Conservation (phyloP, 805 yeast species). For the Teunomyces funiuensis region DNA sequence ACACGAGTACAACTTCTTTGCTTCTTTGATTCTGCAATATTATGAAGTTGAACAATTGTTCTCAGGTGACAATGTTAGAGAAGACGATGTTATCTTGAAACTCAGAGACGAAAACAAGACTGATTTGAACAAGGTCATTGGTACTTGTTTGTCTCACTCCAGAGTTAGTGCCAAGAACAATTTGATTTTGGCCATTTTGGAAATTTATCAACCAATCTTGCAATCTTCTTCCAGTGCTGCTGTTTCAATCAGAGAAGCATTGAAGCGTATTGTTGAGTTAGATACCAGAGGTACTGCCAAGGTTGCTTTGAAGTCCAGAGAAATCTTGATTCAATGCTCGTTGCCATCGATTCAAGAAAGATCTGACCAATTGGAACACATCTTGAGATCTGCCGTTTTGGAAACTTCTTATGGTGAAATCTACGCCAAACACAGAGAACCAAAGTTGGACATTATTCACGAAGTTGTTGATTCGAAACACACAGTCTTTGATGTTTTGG, state of each 20-base stretch:
- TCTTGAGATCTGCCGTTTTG: constrained; percentile 86
- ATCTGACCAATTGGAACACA: constrained; percentile 96
- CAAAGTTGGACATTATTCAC: constrained; percentile 73
- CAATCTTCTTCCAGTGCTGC: constrained; percentile 67
- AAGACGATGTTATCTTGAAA: constrained; percentile 83
- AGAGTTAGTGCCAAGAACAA: constrained; percentile 92
- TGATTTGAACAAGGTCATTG: constrained; percentile 69
- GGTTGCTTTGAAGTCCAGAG: constrained; percentile 94
- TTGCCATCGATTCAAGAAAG: constrained; percentile 95
- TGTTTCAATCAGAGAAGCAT: constrained; percentile 62
- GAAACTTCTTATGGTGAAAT: constrained; percentile 87
- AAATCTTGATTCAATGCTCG: constrained; percentile 93
- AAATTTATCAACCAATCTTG: constrained; percentile 76
- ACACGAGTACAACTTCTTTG: constrained; percentile 80
- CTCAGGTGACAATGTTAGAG: constrained; percentile 72
- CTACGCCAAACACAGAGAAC: constrained; percentile 71
- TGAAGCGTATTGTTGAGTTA: constrained; percentile 80
- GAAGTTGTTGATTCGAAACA: constrained; percentile 96
- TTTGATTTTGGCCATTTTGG: constrained; percentile 79
- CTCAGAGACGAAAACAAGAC: constrained; percentile 86
- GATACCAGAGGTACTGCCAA: constrained; percentile 90
- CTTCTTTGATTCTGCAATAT: constrained; percentile 67
- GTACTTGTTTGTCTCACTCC: constrained; percentile 80
- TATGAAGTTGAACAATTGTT: constrained; percentile 76
- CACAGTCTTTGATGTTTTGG: constrained; percentile 92